These are phyloP conservation scores for Penicillium griseofulvum DNA, from an alignment of 2,329 filamentous ascomycete genomes.

Conservation along the genomic window DNA sequence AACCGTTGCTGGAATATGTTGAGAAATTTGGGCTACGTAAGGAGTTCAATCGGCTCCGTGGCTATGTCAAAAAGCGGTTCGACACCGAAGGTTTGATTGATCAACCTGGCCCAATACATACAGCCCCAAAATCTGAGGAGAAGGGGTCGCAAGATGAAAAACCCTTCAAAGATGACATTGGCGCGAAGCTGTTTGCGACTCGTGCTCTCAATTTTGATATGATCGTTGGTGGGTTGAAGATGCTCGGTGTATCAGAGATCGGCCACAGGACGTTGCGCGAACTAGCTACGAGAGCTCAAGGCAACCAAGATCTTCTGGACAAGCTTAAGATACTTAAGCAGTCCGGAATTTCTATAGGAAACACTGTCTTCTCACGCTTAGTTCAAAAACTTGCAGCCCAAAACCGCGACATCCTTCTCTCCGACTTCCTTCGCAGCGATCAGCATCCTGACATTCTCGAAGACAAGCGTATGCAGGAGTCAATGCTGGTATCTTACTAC, in stretches of 20 bases:
- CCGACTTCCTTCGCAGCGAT: slow-evolving; percentile 56
- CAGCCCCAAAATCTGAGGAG: neutral
- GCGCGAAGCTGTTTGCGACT: slow-evolving; percentile 78
- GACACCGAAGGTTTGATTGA: slow-evolving; percentile 14
- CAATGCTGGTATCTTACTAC: slow-evolving; percentile 54
- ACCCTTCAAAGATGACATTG: slow-evolving; percentile 64
- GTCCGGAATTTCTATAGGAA: slow-evolving; percentile 61
- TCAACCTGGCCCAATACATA: neutral
- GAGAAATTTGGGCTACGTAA: slow-evolving; percentile 30
- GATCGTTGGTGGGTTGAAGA: slow-evolving; percentile 66
- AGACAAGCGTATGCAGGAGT: slow-evolving; percentile 54
- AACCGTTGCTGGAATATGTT: slow-evolving; percentile 42
- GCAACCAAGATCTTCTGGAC: slow-evolving; percentile 54
- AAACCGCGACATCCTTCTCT: slow-evolving; percentile 53
- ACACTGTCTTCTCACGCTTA: slow-evolving; percentile 64
- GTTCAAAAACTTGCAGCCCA: slow-evolving; percentile 62
- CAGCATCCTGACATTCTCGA: slow-evolving; percentile 65
- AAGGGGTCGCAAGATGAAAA: slow-evolving; percentile 35
- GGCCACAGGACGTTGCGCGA: slow-evolving; percentile 76
- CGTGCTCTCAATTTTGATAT: slow-evolving; percentile 70
- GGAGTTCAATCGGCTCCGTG: slow-evolving; percentile 24
- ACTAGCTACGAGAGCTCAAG: slow-evolving; percentile 65
- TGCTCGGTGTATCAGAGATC: slow-evolving; percentile 69
- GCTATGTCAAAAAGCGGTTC: slow-evolving; percentile 23
- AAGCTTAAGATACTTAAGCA: slow-evolving; percentile 62